phyloP scores from a whole-genome alignment of 1,284 basidiomycete genomes.

The Cutaneotrichosporon arboriforme region DNA sequence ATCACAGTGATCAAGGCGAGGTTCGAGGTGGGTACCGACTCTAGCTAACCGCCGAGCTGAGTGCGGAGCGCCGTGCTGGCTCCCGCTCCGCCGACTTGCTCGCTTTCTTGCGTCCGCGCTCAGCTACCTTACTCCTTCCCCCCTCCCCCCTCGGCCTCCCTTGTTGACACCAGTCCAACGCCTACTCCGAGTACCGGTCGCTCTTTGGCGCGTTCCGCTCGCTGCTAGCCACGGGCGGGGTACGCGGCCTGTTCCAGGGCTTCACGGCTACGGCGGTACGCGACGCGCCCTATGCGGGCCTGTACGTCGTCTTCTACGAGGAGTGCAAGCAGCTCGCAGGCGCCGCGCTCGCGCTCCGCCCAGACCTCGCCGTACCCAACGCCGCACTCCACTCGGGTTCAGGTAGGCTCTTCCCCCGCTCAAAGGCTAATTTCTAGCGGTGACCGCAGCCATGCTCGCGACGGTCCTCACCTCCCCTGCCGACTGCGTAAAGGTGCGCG shows the following conservation, averaged over 20 bases:
- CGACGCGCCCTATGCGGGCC: constrained; percentile 91
- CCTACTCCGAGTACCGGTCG: constrained; percentile 64
- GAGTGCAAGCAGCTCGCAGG: constrained; percentile 63
- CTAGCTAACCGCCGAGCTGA: too few species aligned
- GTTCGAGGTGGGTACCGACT: constrained; percentile 64
- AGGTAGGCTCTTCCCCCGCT: constrained; percentile 21
- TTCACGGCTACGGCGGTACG: constrained; percentile 83
- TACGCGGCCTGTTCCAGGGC: constrained; percentile 78
- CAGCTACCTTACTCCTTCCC: too few species aligned
- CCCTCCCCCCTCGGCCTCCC: neutral
- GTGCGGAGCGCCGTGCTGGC: too few species aligned
- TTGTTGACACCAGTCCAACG: constrained; percentile 58
- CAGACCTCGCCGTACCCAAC: constrained; percentile 28
- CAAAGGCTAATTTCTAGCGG: constrained; percentile 48
- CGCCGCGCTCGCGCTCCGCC: constrained; percentile 9
- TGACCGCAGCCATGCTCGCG: constrained; percentile 70
- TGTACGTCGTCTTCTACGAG: constrained; percentile 91
- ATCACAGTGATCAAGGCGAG: constrained; percentile 92
- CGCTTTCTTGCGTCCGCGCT: neutral
- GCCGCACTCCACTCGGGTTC: constrained; percentile 46
- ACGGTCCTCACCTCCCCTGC: constrained; percentile 82
- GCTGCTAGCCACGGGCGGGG: constrained; percentile 62
- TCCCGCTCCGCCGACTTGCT: too few species aligned
- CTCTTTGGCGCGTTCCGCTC: constrained; percentile 59
- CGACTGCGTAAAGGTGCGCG: constrained; percentile 74